A percentile compares a stretch with the other conserved stretches of the same genome.
Conservation (phyloP, 2,329 filamentous ascomycete species). For the Aspergillus tamarii region DNA sequence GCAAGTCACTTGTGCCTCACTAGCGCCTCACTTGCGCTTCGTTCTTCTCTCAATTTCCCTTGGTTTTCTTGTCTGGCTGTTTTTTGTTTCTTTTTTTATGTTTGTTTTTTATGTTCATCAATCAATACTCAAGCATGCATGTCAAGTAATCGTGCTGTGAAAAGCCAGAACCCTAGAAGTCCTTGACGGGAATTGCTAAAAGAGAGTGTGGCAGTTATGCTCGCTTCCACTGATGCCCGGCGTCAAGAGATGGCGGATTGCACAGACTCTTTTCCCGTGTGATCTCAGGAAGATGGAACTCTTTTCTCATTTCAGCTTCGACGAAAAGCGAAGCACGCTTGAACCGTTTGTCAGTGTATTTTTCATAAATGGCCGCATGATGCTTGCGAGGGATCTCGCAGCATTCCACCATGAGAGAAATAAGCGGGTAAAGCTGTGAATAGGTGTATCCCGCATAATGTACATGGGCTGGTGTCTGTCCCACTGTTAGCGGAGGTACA, state of each 20-base stretch:
- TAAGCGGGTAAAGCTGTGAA: slow-evolving; percentile 75
- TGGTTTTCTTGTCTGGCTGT: background rate
- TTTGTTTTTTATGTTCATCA: background rate
- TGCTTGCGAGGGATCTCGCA: slow-evolving; percentile 80
- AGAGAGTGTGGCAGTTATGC: slow-evolving; percentile 17
- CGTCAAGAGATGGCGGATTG: slow-evolving; percentile 16
- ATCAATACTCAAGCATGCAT: background rate
- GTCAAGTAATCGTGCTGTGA: background rate
- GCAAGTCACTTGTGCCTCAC: background rate
- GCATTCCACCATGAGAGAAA: slow-evolving; percentile 82
- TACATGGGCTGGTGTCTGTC: slow-evolving; percentile 76
- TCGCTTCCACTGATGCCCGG: slow-evolving; percentile 23
- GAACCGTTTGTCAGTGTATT: slow-evolving; percentile 86
- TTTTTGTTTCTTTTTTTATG: background rate
- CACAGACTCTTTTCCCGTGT: slow-evolving; percentile 20
- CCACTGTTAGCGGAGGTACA: slow-evolving; percentile 22
- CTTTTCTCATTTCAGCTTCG: slow-evolving; percentile 69
- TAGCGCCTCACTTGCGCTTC: background rate
- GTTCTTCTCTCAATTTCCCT: background rate
- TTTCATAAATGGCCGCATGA: slow-evolving; percentile 85
- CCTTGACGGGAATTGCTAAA: slow-evolving; percentile 11
- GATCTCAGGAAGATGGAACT: slow-evolving; percentile 55
- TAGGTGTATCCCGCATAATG: slow-evolving; percentile 95
- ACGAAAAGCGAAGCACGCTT: slow-evolving; percentile 83
- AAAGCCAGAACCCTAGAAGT: background rate